Evolutionary conservation across 192 early-diverging fungal genomes (phyloP).

Genomic region (Dissophora globulifera): DNA sequence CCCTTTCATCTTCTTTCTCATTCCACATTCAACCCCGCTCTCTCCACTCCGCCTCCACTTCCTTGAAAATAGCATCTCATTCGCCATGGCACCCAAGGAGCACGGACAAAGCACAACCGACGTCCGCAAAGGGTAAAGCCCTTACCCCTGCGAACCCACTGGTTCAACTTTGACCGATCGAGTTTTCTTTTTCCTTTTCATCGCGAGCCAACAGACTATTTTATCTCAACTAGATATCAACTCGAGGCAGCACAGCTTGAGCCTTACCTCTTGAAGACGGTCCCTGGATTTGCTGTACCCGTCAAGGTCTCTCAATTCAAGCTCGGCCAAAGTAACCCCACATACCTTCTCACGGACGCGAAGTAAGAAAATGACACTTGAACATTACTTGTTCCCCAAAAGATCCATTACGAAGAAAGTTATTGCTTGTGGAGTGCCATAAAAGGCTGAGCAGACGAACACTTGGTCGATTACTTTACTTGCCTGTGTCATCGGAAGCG

Average conservation of each 20-base stretch:
- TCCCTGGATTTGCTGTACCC: slow-evolving; percentile 68
- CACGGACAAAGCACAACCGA: slow-evolving; percentile 49
- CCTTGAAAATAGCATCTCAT: not conserved
- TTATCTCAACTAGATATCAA: slow-evolving; percentile 47
- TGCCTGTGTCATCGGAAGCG: no score
- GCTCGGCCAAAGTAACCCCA: slow-evolving; percentile 94
- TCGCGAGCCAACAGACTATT: not conserved
- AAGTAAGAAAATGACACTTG: slow-evolving; percentile 68
- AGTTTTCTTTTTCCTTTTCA: no score
- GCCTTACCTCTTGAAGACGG: slow-evolving; percentile 63
- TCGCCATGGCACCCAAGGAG: slow-evolving; percentile 37
- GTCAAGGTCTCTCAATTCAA: slow-evolving; percentile 87
- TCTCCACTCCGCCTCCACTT: not conserved
- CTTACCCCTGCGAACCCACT: not conserved
- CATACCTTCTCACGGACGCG: slow-evolving; percentile 83
- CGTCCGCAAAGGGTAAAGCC: slow-evolving; percentile 39
- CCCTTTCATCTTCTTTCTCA: not conserved
- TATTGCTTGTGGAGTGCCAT: no score
- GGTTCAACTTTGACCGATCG: no score
- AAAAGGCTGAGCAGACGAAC: no score
- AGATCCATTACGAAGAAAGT: no score
- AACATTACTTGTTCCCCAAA: no score
- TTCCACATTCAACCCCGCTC: not conserved
- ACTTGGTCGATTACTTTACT: no score
- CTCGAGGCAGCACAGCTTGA: slow-evolving; percentile 70